Evolutionary conservation across 345 rosid species (phyloP).

Genomic region (Lepidium africanum): DNA sequence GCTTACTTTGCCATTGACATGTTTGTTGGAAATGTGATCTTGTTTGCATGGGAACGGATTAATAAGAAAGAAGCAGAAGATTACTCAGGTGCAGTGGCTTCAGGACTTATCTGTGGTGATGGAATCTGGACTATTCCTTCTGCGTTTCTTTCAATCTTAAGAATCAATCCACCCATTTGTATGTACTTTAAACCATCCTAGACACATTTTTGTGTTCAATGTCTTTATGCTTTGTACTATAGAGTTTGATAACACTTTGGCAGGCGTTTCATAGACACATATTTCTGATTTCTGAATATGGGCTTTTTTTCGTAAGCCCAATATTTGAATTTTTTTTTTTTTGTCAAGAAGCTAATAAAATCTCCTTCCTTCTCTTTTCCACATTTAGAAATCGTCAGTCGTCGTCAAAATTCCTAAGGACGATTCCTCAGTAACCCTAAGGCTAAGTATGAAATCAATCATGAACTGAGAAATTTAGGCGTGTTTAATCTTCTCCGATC

Average conservation of each 20-base stretch:
- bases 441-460: background rate
- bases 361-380: background rate
- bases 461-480: background rate
- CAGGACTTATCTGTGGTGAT: constrained; percentile 40
- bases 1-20: constrained; percentile 41
- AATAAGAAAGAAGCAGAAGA: constrained; percentile 25
- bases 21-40: constrained; percentile 33
- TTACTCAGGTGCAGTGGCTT: constrained; percentile 31
- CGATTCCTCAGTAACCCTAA: background rate
- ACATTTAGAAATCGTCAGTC: background rate
- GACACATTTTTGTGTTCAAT: background rate
- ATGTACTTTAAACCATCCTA: constrained; percentile 33
- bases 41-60: constrained; percentile 28
- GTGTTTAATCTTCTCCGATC: background rate
- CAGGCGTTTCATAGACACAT: background rate
- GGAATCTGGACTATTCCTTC: constrained; percentile 31
- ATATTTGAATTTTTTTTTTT: background rate
- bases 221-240: background rate
- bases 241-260: background rate
- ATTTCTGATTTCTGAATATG: background rate
- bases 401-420: background rate
- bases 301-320: background rate
- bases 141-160: constrained; percentile 28
- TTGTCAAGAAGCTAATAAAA: background rate
- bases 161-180: constrained; percentile 39